A percentile compares a stretch with the other conserved stretches of the same genome.
These are phyloP conservation scores for Solanum lycopersicoides DNA, from an alignment of 257 asterid species.

Conservation along the genomic window DNA sequence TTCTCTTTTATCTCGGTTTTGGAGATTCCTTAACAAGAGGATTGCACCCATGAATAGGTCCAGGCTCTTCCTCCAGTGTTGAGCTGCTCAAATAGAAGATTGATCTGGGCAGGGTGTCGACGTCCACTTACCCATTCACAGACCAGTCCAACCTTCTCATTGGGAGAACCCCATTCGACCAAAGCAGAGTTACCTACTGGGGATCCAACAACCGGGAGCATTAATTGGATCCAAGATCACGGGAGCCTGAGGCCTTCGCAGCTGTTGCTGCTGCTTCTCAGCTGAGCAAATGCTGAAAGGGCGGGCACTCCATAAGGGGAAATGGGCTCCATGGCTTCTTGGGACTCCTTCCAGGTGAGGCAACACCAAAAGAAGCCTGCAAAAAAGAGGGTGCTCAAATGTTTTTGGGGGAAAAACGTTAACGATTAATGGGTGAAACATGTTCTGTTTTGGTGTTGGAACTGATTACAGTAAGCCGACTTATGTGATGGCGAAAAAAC, in stretches of 20 bases:
- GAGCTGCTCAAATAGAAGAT: constrained; percentile 14
- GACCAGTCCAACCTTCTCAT: constrained; percentile 69
- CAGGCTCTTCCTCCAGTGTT: constrained; percentile 65
- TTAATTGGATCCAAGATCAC: constrained; percentile 53
- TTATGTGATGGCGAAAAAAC: constrained; percentile 74
- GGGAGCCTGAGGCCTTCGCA: constrained; percentile 53
- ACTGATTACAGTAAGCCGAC: constrained; percentile 56
- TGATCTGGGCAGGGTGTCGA: constrained; percentile 26
- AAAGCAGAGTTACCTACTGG: constrained; percentile 28
- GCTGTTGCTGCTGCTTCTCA: constrained; percentile 60
- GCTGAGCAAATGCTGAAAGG: constrained; percentile 50
- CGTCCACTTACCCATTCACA: constrained; percentile 45
- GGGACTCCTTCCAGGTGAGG: constrained; percentile 84
- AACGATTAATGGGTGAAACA: constrained; percentile 65
- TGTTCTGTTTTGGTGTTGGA: constrained; percentile 72
- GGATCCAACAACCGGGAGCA: constrained; percentile 33
- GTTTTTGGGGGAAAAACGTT: constrained; percentile 64
- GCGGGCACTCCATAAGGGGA: constrained; percentile 73
- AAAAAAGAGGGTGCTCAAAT: constrained; percentile 56
- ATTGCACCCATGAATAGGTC: constrained; percentile 92
- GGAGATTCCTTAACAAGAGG: constrained; percentile 93
- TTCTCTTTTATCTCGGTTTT: constrained; percentile 78
- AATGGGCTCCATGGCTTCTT: constrained; percentile 62
- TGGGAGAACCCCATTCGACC: constrained; percentile 73
- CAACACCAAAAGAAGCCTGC: constrained; percentile 67